A percentile compares a stretch with the other conserved stretches of the same genome.
These are phyloP conservation scores for Rhodotorula sp. DNA, from an alignment of 1,284 basidiomycete genomes.

Conservation along the genomic window DNA sequence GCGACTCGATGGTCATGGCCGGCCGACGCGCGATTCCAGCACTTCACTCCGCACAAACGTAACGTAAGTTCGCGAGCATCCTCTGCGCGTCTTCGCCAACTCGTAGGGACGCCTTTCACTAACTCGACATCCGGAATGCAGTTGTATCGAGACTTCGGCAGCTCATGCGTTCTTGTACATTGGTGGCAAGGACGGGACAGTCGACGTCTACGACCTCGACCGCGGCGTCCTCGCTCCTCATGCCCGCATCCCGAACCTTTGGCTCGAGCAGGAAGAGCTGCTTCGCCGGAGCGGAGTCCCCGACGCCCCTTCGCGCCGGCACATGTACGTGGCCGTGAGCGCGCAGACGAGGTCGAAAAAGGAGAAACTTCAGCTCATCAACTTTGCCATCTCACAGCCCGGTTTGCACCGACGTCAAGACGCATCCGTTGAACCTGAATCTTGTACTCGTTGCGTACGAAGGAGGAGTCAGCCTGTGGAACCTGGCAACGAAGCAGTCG, in stretches of 20 bases:
- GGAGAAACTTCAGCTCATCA: background rate
- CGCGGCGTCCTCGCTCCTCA: slow-evolving; percentile 46
- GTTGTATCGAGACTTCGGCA: slow-evolving; percentile 63
- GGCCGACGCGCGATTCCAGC: slow-evolving; percentile 59
- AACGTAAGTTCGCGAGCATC: slow-evolving; percentile 40
- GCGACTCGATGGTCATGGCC: slow-evolving; percentile 48
- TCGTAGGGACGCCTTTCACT: no score
- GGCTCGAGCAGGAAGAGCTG: slow-evolving; percentile 67
- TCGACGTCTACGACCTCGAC: slow-evolving; percentile 53
- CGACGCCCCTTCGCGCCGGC: slow-evolving; percentile 52
- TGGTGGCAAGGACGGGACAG: slow-evolving; percentile 51
- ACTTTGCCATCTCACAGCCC: slow-evolving; percentile 47
- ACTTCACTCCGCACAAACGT: slow-evolving; percentile 58
- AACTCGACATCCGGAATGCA: background rate
- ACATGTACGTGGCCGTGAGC: slow-evolving; percentile 45
- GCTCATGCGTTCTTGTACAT: slow-evolving; percentile 71
- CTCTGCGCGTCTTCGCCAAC: no score
- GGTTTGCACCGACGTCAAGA: slow-evolving; percentile 62
- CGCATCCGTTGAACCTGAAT: slow-evolving; percentile 79
- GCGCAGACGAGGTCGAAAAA: background rate
- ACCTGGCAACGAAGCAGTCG: slow-evolving; percentile 61
- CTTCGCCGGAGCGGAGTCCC: slow-evolving; percentile 61
- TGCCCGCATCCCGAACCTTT: slow-evolving; percentile 49
- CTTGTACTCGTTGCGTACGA: slow-evolving; percentile 77
- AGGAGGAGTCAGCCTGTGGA: slow-evolving; percentile 71